These are phyloP conservation scores for Mycena albidolilacea DNA, from an alignment of 768 basidiomycete species.

Conservation along the genomic window DNA sequence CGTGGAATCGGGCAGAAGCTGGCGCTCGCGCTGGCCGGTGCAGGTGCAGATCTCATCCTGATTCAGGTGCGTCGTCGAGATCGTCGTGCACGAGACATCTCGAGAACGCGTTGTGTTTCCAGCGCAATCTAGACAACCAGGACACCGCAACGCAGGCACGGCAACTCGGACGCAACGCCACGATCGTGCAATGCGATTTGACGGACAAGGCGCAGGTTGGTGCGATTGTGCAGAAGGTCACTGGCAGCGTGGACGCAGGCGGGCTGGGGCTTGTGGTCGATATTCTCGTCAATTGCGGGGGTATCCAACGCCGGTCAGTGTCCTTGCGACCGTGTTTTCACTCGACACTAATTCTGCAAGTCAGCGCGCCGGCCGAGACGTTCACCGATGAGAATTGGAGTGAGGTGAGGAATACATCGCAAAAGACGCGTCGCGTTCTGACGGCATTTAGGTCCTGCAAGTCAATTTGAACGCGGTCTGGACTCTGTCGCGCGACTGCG, in stretches of 20 bases:
- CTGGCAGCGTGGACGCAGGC: slow-evolving; percentile 23
- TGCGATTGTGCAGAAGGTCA: slow-evolving; percentile 35
- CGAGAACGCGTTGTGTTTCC: not conserved
- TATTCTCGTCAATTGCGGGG: slow-evolving; percentile 66
- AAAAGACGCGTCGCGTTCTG: not conserved
- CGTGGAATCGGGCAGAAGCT: slow-evolving; percentile 43
- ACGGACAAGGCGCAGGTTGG: slow-evolving; percentile 32
- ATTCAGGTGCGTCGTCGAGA: slow-evolving; percentile 37
- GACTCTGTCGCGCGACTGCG: slow-evolving; percentile 59
- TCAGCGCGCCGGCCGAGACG: slow-evolving; percentile 50
- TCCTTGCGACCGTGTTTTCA: not conserved
- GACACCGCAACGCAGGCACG: slow-evolving; percentile 35
- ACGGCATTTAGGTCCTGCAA: slow-evolving; percentile 46
- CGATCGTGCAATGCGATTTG: slow-evolving; percentile 41
- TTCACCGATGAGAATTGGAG: slow-evolving; percentile 66
- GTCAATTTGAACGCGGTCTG: slow-evolving; percentile 65
- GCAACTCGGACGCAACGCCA: slow-evolving; percentile 34
- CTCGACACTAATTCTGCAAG: not conserved
- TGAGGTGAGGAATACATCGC: slow-evolving; percentile 47
- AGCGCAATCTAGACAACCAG: slow-evolving; percentile 36
- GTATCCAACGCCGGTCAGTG: slow-evolving; percentile 50
- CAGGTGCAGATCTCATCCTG: slow-evolving; percentile 42
- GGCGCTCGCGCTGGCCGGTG: slow-evolving; percentile 42
- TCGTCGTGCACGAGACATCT: not conserved
- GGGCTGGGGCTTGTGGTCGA: slow-evolving; percentile 50